Evolutionary conservation across 106 monocot genomes (phyloP).

Genomic region (Vanilla planifolia): DNA sequence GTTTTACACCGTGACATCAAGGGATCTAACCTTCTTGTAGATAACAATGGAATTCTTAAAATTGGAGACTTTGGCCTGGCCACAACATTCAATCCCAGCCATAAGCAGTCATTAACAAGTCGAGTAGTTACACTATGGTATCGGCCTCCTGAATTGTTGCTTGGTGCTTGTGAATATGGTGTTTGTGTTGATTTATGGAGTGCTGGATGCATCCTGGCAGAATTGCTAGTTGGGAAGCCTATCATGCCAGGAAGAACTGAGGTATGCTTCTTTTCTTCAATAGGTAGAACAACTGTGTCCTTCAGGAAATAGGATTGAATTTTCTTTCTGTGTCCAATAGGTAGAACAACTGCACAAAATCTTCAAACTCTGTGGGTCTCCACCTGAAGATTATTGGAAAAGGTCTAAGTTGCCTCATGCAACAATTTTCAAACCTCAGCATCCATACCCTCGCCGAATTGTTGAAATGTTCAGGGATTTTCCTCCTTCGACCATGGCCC

Average conservation of each 20-base stretch:
- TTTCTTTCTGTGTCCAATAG: slow-evolving; percentile 11
- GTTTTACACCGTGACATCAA: slow-evolving; percentile 86
- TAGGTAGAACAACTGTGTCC: not conserved
- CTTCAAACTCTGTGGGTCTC: slow-evolving; percentile 67
- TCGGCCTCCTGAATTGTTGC: slow-evolving; percentile 76
- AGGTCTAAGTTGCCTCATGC: slow-evolving; percentile 41
- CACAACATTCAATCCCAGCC: slow-evolving; percentile 36
- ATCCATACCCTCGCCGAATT: slow-evolving; percentile 36
- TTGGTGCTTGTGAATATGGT: slow-evolving; percentile 72
- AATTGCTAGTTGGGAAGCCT: slow-evolving; percentile 70
- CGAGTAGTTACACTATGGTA: slow-evolving; percentile 91
- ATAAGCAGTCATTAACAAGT: slow-evolving; percentile 56
- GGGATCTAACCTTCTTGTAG: slow-evolving; percentile 79
- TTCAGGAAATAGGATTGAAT: not conserved
- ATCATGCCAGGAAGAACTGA: slow-evolving; percentile 90
- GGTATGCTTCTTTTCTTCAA: slow-evolving; percentile 33
- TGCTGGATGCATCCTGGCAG: slow-evolving; percentile 81
- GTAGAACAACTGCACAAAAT: slow-evolving; percentile 74
- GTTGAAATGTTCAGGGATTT: slow-evolving; percentile 52
- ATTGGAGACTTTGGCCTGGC: slow-evolving; percentile 83
- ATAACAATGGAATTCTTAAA: slow-evolving; percentile 56
- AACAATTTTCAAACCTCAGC: slow-evolving; percentile 54
- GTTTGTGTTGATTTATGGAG: slow-evolving; percentile 81
- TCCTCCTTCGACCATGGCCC: slow-evolving; percentile 35
- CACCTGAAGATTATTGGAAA: slow-evolving; percentile 49